These are phyloP conservation scores for Trapa incisa DNA, from an alignment of 345 rosid genomes.

Conservation along the genomic window DNA sequence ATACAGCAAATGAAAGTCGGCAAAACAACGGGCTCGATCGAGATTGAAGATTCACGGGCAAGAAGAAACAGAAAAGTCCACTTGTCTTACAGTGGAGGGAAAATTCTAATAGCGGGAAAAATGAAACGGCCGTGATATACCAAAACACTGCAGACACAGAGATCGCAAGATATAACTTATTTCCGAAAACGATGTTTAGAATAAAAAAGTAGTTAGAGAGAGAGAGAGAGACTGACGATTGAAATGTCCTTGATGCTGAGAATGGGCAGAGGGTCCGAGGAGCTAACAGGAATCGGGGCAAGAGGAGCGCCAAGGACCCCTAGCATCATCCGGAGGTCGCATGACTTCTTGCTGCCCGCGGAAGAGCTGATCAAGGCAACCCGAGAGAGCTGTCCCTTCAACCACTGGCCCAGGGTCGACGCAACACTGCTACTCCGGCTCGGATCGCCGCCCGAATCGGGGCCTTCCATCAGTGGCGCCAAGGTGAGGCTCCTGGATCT, in stretches of 20 bases:
- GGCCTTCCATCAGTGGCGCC: constrained; percentile 35
- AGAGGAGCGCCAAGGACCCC: constrained; percentile 93
- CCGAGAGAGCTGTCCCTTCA: constrained; percentile 58
- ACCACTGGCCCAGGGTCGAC: constrained; percentile 71
- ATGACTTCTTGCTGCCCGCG: constrained; percentile 31
- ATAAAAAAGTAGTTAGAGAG: background rate
- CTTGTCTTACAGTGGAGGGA: background rate
- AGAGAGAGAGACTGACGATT: constrained; percentile 16
- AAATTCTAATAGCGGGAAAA: background rate
- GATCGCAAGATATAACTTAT: background rate
- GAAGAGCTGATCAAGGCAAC: constrained; percentile 34
- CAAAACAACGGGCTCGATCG: background rate
- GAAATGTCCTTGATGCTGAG: constrained; percentile 82
- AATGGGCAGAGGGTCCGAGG: constrained; percentile 66
- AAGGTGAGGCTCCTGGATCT: constrained; percentile 24
- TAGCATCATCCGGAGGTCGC: constrained; percentile 63
- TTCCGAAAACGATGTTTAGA: background rate
- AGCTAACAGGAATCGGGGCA: constrained; percentile 66
- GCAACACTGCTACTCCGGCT: constrained; percentile 19
- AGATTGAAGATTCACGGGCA: background rate
- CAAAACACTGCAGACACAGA: too few species aligned
- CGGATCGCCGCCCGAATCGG: constrained; percentile 22
- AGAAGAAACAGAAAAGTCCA: too few species aligned
- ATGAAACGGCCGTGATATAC: too few species aligned
- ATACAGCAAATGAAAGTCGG: background rate